phyloP scores from a whole-genome alignment of 1,284 basidiomycete genomes.

The Ustilago nuda region DNA sequence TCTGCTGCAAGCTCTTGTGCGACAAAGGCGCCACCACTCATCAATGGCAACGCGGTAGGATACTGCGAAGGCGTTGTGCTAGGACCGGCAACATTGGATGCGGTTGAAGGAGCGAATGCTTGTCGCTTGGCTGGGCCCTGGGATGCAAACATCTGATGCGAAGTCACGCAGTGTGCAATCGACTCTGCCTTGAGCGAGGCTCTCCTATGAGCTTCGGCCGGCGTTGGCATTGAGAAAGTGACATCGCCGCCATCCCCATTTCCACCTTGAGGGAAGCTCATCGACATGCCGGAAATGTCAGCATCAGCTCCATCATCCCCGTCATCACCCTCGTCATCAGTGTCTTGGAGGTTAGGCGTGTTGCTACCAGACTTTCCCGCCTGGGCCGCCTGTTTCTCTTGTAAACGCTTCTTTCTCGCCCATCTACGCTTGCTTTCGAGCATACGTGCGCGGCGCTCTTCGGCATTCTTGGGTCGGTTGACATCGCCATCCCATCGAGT shows the following conservation, averaged over 20 bases:
- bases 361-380: slow-evolving; percentile 35
- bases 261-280: slow-evolving; percentile 23
- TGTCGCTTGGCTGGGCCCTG: slow-evolving; percentile 33
- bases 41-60: slow-evolving; percentile 12
- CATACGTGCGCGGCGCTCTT: slow-evolving; percentile 72
- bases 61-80: slow-evolving; percentile 22
- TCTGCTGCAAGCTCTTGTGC: slow-evolving; percentile 18
- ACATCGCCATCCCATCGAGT: slow-evolving; percentile 74
- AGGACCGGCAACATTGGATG: slow-evolving; percentile 36
- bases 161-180: slow-evolving; percentile 10
- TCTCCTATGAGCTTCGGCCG: slow-evolving; percentile 16
- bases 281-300: slow-evolving; percentile 43
- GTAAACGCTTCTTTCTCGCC: slow-evolving; percentile 72
- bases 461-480: slow-evolving; percentile 72
- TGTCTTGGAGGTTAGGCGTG: slow-evolving; percentile 34
- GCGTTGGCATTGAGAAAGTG: slow-evolving; percentile 15
- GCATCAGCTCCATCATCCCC: slow-evolving; percentile 46
- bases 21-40: slow-evolving; percentile 11
- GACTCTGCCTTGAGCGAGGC: slow-evolving; percentile 19
- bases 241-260: slow-evolving; percentile 29
- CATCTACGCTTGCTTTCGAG: slow-evolving; percentile 73
- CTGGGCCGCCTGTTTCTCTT: slow-evolving; percentile 57
- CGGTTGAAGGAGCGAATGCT: slow-evolving; percentile 24
- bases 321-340: slow-evolving; percentile 32
- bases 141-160: slow-evolving; percentile 24